phyloP scores from a whole-genome alignment of 306 rosid genomes.

The Corylus americana region DNA sequence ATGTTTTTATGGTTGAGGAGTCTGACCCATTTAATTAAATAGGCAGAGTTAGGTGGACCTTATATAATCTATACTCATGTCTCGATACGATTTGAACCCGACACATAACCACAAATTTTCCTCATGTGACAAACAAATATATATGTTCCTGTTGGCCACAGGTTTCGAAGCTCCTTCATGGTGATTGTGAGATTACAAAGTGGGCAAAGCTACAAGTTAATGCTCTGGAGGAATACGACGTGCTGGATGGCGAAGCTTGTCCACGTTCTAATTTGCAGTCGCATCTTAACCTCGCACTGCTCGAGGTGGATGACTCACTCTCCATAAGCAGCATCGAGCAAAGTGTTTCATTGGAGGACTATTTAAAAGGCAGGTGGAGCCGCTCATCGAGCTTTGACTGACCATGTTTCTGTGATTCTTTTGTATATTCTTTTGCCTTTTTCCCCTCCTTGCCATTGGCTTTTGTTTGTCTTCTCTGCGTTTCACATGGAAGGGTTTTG shows the following conservation, averaged over 20 bases:
- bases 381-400: constrained; percentile 94
- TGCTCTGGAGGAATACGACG: constrained; percentile 46
- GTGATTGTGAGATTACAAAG: constrained; percentile 62
- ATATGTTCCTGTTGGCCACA: constrained; percentile 35
- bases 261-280: constrained; percentile 73
- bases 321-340: constrained; percentile 85
- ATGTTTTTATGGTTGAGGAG: too few species aligned
- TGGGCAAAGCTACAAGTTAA: constrained; percentile 79
- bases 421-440: constrained; percentile 46
- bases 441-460: constrained; percentile 16
- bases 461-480: constrained; percentile 16
- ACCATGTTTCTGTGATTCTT: constrained; percentile 33
- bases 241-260: constrained; percentile 57
- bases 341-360: constrained; percentile 73
- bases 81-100: too few species aligned
- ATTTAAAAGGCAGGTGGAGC: constrained; percentile 89
- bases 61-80: too few species aligned
- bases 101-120: too few species aligned
- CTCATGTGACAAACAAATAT: constrained; percentile 12
- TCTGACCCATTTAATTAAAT: too few species aligned
- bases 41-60: too few species aligned
- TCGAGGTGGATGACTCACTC: constrained; percentile 90
- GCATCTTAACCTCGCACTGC: constrained; percentile 87
- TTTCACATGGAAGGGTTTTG: constrained; percentile 48
- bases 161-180: constrained; percentile 85